phyloP scores from a whole-genome alignment of 148 eudicot genomes.

The Mesembryanthemum crystallinum region DNA sequence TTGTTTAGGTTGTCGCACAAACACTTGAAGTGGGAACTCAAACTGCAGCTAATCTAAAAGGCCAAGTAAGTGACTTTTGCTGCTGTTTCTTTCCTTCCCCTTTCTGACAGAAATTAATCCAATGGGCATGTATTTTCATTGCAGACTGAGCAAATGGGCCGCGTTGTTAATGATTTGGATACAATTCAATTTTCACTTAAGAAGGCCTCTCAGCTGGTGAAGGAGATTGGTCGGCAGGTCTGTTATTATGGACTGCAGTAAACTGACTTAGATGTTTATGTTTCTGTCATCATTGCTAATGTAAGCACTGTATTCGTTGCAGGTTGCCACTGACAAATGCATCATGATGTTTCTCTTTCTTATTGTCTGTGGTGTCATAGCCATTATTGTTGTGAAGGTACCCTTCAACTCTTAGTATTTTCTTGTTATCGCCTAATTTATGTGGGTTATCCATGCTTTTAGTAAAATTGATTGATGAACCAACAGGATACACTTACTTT shows the following conservation, averaged over 20 bases:
- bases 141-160: slow-evolving; percentile 98
- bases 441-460: background rate
- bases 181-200: slow-evolving; percentile 93
- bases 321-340: slow-evolving; percentile 99
- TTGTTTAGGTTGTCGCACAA: slow-evolving; percentile 80
- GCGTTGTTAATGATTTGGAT: slow-evolving; percentile 90
- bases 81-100: slow-evolving; percentile 6
- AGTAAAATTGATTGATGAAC: background rate
- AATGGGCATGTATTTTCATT: slow-evolving; percentile 13
- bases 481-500: background rate
- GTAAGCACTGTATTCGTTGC: slow-evolving; percentile 21
- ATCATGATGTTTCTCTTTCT: slow-evolving; percentile 94
- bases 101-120: slow-evolving; percentile 20
- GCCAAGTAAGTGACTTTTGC: slow-evolving; percentile 58
- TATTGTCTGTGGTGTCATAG: slow-evolving; percentile 87
- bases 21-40: slow-evolving; percentile 92
- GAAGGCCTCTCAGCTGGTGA: slow-evolving; percentile 95
- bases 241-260: slow-evolving; percentile 14
- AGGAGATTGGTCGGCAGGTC: slow-evolving; percentile 98
- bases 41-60: slow-evolving; percentile 83
- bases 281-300: slow-evolving; percentile 4
- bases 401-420: background rate
- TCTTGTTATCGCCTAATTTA: background rate
- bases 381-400: slow-evolving; percentile 95
- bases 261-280: background rate